Evolutionary conservation across 2,329 filamentous ascomycete genomes (phyloP).

Genomic region (Beauveria pseudobassiana): DNA sequence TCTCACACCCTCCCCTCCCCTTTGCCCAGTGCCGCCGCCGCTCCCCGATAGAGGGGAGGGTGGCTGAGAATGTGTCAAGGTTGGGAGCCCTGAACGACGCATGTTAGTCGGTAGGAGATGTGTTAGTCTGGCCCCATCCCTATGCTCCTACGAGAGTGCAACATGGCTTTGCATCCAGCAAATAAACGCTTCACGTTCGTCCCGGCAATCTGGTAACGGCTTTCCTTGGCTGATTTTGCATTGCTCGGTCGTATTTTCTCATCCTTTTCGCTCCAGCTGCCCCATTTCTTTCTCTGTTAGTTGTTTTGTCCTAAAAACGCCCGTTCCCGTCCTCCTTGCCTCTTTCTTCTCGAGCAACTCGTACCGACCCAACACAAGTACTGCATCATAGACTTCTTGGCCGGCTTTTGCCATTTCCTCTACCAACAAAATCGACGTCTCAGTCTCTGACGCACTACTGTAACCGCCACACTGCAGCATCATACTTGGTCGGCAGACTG

Average conservation of each 20-base stretch:
- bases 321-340: constrained; percentile 4
- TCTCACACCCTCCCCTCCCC: background rate
- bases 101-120: background rate
- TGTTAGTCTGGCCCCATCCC: constrained; percentile 10
- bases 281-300: constrained; percentile 8
- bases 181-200: constrained; percentile 11
- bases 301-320: constrained; percentile 2
- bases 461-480: background rate
- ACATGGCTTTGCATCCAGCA: constrained; percentile 9
- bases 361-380: background rate
- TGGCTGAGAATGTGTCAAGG: background rate
- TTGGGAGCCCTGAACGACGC: background rate
- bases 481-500: background rate
- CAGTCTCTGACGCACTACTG: background rate
- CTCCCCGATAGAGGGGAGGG: background rate
- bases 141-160: constrained; percentile 9
- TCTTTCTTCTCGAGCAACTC: background rate
- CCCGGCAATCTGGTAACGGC: constrained; percentile 13
- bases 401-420: background rate
- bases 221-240: constrained; percentile 8
- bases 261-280: constrained; percentile 11
- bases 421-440: background rate
- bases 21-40: background rate
- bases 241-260: constrained; percentile 9
- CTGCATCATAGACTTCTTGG: background rate